Conservation (phyloP, 2,329 filamentous ascomycete species). For the Fusarium lyarnte region DNA sequence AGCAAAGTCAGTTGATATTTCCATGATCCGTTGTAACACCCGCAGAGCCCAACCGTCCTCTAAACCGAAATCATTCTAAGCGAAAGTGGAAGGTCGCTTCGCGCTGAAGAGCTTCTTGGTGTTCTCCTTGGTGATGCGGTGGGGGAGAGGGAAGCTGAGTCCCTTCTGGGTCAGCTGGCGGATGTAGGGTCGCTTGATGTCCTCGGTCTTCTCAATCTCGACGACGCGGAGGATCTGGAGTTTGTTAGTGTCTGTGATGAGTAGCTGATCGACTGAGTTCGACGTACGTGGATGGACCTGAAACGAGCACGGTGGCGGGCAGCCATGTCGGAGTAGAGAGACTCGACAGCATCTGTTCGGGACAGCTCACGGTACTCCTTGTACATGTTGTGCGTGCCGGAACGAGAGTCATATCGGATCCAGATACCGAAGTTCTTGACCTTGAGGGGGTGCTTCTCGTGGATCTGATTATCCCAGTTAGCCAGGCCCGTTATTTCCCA, state of each 20-base stretch:
- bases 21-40: slow-evolving; percentile 71
- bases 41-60: slow-evolving; percentile 63
- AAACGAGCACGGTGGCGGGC: slow-evolving; percentile 97
- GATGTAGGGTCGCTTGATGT: slow-evolving; percentile 99
- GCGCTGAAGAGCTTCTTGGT: slow-evolving; percentile 93
- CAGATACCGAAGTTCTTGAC: slow-evolving; percentile 99
- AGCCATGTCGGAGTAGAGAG: slow-evolving; percentile 99
- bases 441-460: slow-evolving; percentile 98
- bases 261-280: background rate
- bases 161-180: slow-evolving; percentile 96
- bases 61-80: slow-evolving; percentile 74
- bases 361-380: slow-evolving; percentile 99
- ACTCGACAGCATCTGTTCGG: slow-evolving; percentile 92
- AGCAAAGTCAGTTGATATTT: slow-evolving; percentile 68
- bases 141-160: slow-evolving; percentile 98
- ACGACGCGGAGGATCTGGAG: slow-evolving; percentile 94
- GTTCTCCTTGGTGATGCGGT: slow-evolving; percentile 86
- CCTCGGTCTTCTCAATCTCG: slow-evolving; percentile 93
- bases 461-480: slow-evolving; percentile 70
- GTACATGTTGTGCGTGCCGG: slow-evolving; percentile 99
- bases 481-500: background rate
- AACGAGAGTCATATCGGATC: slow-evolving; percentile 99
- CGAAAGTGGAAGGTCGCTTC: slow-evolving; percentile 96
- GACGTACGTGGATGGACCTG: slow-evolving; percentile 95
- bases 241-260: slow-evolving; percentile 4